Evolutionary conservation across 441 rosid species (phyloP).

Genomic region (Flueggea neowawraea): DNA sequence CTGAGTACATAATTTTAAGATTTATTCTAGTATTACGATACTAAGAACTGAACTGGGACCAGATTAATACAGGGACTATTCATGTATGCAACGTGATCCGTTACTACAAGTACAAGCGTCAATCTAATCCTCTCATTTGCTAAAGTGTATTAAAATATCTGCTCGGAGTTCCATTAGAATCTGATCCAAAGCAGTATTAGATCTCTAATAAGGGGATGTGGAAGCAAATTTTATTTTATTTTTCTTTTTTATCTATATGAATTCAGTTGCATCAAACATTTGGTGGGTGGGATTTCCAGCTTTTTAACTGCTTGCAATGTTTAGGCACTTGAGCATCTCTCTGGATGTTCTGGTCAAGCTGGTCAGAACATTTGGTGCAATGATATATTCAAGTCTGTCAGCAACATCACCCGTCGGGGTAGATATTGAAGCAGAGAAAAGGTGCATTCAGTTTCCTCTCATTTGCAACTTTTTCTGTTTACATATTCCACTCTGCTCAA

Average conservation of each 20-base stretch:
- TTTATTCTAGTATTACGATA: no score
- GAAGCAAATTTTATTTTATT: no score
- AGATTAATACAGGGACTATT: no score
- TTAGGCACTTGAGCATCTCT: constrained; percentile 79
- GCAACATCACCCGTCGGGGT: constrained; percentile 87
- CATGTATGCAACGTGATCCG: no score
- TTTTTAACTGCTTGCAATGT: constrained; percentile 8
- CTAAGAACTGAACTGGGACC: no score
- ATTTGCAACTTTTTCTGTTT: constrained; percentile 5
- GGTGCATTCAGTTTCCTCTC: constrained; percentile 38
- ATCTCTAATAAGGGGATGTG: no score
- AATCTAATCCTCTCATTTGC: no score
- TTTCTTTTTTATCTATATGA: not conserved
- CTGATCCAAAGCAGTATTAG: no score
- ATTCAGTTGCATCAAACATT: not conserved
- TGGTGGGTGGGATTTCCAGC: not conserved
- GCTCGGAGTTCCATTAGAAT: no score
- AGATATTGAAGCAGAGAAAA: constrained; percentile 97
- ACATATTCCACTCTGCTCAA: not conserved
- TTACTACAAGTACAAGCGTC: no score
- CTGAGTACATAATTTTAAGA: no score
- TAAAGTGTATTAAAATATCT: no score
- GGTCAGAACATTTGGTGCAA: constrained; percentile 73
- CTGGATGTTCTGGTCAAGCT: constrained; percentile 85
- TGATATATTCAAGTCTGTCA: constrained; percentile 77